These are phyloP conservation scores for Globisporangium iwayamae DNA, from an alignment of 352 stramenopile species.

Conservation along the genomic window DNA sequence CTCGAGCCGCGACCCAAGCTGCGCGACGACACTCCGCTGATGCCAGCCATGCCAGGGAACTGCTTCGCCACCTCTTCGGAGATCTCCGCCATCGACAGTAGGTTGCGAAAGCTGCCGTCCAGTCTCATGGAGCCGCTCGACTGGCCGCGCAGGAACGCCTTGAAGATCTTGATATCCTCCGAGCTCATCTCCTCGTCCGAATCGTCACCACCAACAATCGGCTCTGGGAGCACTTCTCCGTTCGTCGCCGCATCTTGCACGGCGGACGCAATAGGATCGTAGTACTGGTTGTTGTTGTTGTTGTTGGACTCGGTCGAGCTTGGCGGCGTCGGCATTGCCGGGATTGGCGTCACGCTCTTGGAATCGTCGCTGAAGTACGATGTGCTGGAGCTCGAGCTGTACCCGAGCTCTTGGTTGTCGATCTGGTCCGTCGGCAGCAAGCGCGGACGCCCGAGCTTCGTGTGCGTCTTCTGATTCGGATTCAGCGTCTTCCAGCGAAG, in stretches of 20 bases:
- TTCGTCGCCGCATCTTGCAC: neutral
- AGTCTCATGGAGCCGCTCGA: constrained; percentile 42
- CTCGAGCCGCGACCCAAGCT: constrained; percentile 17
- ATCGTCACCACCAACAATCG: constrained; percentile 36
- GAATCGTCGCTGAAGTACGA: constrained; percentile 3
- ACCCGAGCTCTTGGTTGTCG: constrained; percentile 22
- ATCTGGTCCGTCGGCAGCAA: constrained; percentile 46
- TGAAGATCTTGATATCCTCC: constrained; percentile 61
- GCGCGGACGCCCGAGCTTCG: constrained; percentile 66
- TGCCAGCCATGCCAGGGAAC: constrained; percentile 7
- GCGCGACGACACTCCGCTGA: constrained; percentile 10
- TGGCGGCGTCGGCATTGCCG: constrained; percentile 5
- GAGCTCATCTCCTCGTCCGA: constrained; percentile 49
- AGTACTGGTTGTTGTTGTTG: neutral
- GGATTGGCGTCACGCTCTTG: constrained; percentile 1
- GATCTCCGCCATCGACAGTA: constrained; percentile 32
- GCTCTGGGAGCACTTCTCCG: constrained; percentile 26
- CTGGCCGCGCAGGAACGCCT: constrained; percentile 50
- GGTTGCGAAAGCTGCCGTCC: constrained; percentile 22
- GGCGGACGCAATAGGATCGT: neutral
- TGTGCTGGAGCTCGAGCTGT: neutral
- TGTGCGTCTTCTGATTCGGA: constrained; percentile 72
- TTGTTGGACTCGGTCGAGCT: constrained; percentile 12
- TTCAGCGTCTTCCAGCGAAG: constrained; percentile 81
- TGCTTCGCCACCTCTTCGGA: constrained; percentile 12